phyloP scores from a whole-genome alignment of 352 stramenopile genomes.

The Globisporangium yorkense region DNA sequence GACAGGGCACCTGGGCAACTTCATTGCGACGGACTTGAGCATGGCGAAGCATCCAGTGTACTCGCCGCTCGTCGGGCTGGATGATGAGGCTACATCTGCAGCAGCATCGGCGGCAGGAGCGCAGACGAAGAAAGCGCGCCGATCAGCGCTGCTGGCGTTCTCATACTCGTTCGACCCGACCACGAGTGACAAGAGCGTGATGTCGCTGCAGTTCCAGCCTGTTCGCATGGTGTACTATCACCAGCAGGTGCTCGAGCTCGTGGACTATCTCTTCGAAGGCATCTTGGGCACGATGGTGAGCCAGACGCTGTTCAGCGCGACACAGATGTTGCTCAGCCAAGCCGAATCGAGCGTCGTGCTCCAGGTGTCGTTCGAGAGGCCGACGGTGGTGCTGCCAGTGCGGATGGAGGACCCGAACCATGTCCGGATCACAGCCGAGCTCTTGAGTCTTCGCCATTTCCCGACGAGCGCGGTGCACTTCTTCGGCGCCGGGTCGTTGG shows the following conservation, averaged over 20 bases:
- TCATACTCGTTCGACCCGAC: constrained; percentile 17
- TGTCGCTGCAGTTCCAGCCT: constrained; percentile 51
- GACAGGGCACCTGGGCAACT: constrained; percentile 57
- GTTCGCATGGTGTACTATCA: constrained; percentile 82
- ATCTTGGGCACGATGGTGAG: constrained; percentile 68
- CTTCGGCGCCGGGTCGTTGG: constrained; percentile 16
- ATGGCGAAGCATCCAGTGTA: constrained; percentile 65
- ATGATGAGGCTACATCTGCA: constrained; percentile 20
- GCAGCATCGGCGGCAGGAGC: not conserved
- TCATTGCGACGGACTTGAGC: constrained; percentile 68
- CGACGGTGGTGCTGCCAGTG: constrained; percentile 63
- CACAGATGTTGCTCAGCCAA: constrained; percentile 62
- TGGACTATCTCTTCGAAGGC: constrained; percentile 80
- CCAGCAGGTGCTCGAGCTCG: constrained; percentile 78
- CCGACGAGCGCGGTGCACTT: constrained; percentile 56
- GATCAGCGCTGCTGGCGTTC: constrained; percentile 25
- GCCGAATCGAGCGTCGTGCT: constrained; percentile 52
- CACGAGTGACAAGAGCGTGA: constrained; percentile 28
- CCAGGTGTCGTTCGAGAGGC: constrained; percentile 44
- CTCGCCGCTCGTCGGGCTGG: constrained; percentile 54
- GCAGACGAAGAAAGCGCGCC: constrained; percentile 1
- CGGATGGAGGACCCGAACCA: constrained; percentile 45
- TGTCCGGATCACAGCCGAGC: constrained; percentile 48
- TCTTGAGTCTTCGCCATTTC: constrained; percentile 51
- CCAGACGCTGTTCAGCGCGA: constrained; percentile 63